These are phyloP conservation scores for Hymenochaete sp. DNA, from an alignment of 1,284 basidiomycete genomes.

Conservation along the genomic window DNA sequence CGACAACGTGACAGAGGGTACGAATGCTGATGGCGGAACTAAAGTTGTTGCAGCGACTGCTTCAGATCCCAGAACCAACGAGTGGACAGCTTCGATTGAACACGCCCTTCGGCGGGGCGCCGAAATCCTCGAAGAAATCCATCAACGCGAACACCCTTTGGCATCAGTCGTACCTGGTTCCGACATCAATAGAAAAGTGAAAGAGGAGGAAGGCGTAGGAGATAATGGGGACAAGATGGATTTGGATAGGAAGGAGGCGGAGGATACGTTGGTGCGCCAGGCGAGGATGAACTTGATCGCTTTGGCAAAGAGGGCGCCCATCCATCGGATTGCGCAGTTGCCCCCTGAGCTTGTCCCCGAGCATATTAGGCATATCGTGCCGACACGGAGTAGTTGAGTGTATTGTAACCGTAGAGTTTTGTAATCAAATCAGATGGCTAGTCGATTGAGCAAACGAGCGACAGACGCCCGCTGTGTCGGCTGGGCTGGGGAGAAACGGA, in stretches of 20 bases:
- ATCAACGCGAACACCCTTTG: slow-evolving; percentile 29
- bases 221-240: slow-evolving; percentile 16
- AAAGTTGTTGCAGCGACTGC: slow-evolving; percentile 20
- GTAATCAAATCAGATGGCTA: too few species aligned
- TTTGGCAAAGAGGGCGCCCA: slow-evolving; percentile 62
- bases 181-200: slow-evolving; percentile 39
- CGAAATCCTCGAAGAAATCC: slow-evolving; percentile 20
- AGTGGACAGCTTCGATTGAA: slow-evolving; percentile 27
- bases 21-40: slow-evolving; percentile 19
- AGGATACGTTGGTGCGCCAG: slow-evolving; percentile 44
- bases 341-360: slow-evolving; percentile 59
- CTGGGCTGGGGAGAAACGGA: too few species aligned
- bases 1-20: slow-evolving; percentile 25
- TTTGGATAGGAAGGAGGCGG: slow-evolving; percentile 27
- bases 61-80: slow-evolving; percentile 15
- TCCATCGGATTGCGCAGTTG: slow-evolving; percentile 58
- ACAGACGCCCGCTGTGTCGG: too few species aligned
- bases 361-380: slow-evolving; percentile 53
- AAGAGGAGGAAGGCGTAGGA: slow-evolving; percentile 28
- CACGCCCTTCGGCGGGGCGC: slow-evolving; percentile 17
- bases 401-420: slow-evolving; percentile 5
- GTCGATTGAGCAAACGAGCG: too few species aligned
- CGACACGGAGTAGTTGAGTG: slow-evolving; percentile 23
- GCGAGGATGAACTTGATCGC: slow-evolving; percentile 63
- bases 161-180: slow-evolving; percentile 45